Evolutionary conservation across 768 basidiomycete species (phyloP), one percentile per base, ranked within the genome.

Genomic region (Phanerochaete carnosa): DNA sequence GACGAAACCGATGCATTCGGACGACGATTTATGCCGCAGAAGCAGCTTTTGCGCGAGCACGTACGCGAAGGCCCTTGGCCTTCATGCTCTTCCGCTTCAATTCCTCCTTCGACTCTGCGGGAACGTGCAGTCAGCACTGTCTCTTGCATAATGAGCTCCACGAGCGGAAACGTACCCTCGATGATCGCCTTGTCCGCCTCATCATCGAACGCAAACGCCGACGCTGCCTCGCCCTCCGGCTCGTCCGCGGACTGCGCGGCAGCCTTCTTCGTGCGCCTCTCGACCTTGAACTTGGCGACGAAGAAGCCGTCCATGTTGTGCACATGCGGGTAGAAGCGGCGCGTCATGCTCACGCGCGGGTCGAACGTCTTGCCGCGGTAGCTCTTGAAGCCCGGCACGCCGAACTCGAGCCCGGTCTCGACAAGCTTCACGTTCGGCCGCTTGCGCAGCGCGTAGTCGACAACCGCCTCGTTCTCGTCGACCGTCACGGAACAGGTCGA

Each of bases 261-360:
- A 35, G 59, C 68, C 76, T 90, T 95, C 51, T 76, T 70, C 35
- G 49, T 23, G 61, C 88, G 82, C 74, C 86, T 92, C 71, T 86
- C 89, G n/a, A 98, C 88, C 75, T 92, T 95, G 83, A 99, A 93
- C 75, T 98, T 98, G 61, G 96, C 96, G 58, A 98, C 95, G 73
- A 83, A 99, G 82, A 99, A 99, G 5, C 97, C 97, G 72, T 99
- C 97, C 95, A 98, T 97, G 75, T 99, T 99, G 77, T 98, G 95
- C 67, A 97, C 95, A 74, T 98, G 95, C 16, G 95, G 92, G 72
- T 95, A 96, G 74, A 94, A 96, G 62, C 97, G 79, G 66, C 94
- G 79, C 22, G 97, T 97, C 64, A 96, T 74, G 63, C 78, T 81
- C 68, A 99, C 72, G 64, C 83, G 90, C 33, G 89, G 80, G 71